phyloP scores from a whole-genome alignment of 257 asterid species.

The Nicotiana otophora region DNA sequence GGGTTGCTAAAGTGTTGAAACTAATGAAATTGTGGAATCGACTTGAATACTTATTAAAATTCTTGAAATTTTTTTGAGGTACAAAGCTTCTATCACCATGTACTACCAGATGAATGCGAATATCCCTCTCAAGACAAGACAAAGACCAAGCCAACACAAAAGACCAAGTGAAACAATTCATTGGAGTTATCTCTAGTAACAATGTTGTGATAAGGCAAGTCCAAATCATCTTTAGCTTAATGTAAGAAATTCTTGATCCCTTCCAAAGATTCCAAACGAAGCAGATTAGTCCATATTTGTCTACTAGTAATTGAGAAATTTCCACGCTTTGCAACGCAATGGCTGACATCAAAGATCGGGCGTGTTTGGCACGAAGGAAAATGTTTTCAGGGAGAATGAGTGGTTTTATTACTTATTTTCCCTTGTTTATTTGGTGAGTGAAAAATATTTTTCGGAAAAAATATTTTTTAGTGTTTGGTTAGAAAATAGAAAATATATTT shows the following conservation, averaged over 20 bases:
- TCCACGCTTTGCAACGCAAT: background rate
- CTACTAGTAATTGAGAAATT: background rate
- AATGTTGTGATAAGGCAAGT: background rate
- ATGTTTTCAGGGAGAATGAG: no score
- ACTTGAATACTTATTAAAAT: background rate
- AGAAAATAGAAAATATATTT: no score
- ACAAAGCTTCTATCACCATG: background rate
- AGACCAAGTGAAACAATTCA: background rate
- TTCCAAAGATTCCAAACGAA: background rate
- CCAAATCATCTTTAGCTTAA: background rate
- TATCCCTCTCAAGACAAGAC: background rate
- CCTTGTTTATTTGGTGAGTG: no score
- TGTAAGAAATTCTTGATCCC: background rate
- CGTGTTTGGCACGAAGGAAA: background rate
- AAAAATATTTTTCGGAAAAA: no score
- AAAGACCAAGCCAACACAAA: background rate
- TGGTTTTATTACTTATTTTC: no score
- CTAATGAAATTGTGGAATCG: no score
- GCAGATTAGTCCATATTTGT: background rate
- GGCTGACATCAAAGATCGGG: background rate
- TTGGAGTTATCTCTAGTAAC: background rate
- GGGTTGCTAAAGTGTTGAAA: no score
- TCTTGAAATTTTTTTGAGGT: background rate
- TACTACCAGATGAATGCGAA: background rate
- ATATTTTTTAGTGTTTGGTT: no score